These are phyloP conservation scores for Irpex sp. DNA, from an alignment of 1,284 basidiomycete species.

Conservation along the genomic window DNA sequence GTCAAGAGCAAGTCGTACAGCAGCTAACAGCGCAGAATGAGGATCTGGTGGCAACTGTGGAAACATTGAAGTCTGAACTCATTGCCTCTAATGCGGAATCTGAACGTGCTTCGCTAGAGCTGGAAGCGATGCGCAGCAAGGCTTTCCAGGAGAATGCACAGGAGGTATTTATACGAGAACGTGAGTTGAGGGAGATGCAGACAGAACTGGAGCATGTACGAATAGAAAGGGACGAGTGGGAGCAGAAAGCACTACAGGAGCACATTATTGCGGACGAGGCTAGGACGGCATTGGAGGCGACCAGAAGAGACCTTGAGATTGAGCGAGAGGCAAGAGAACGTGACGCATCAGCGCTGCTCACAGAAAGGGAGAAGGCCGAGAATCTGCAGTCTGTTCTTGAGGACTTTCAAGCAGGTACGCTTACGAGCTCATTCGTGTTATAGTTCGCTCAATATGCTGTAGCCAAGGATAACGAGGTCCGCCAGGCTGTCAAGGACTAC, in stretches of 20 bases:
- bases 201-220: conserved; percentile 82
- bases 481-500: conserved; percentile 78
- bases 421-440: conserved; percentile 1
- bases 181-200: conserved; percentile 76
- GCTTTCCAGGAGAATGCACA: conserved; percentile 62
- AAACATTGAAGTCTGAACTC: conserved; percentile 78
- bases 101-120: conserved; percentile 63
- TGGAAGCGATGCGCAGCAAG: conserved; percentile 61
- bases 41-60: conserved; percentile 63
- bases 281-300: conserved; percentile 49
- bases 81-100: conserved; percentile 71
- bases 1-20: conserved; percentile 78
- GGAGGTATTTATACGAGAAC: conserved; percentile 73
- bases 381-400: conserved; percentile 92
- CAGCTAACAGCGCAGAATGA: conserved; percentile 75
- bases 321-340: conserved; percentile 54
- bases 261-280: conserved; percentile 69
- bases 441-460: conserved; percentile 17
- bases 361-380: conserved; percentile 71
- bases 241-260: conserved; percentile 73
- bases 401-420: conserved; percentile 89
- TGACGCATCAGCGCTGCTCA: conserved; percentile 53
- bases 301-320: conserved; percentile 66
- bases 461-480: conserved; percentile 76
- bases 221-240: conserved; percentile 88